Evolutionary conservation across 2,329 filamentous ascomycete species (phyloP).

Genomic region (Aureobasidium sp.): DNA sequence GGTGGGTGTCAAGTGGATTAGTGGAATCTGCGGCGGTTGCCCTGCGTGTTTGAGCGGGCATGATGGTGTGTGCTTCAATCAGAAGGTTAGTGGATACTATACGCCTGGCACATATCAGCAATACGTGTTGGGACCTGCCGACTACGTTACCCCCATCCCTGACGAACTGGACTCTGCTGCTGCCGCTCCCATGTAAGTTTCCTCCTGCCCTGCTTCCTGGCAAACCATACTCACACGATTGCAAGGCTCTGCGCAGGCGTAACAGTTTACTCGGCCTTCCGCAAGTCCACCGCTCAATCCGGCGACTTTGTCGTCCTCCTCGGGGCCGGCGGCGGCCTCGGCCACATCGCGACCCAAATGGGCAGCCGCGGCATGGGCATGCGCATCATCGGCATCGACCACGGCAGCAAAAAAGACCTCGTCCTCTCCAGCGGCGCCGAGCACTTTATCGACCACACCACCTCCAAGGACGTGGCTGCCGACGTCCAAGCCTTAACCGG

Average conservation of each 20-base stretch:
- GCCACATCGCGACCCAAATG: constrained; percentile 57
- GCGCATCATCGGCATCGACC: constrained; percentile 60
- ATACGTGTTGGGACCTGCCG: constrained; percentile 56
- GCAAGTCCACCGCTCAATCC: constrained; percentile 51
- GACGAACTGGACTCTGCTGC: constrained; percentile 51
- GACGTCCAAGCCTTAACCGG: constrained; percentile 52
- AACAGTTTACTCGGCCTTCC: constrained; percentile 59
- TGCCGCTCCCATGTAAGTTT: constrained; percentile 51
- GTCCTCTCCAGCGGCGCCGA: constrained; percentile 57
- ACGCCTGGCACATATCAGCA: constrained; percentile 65
- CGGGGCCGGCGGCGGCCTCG: constrained; percentile 38
- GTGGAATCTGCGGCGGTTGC: constrained; percentile 50
- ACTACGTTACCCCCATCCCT: constrained; percentile 65
- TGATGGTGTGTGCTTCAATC: constrained; percentile 50
- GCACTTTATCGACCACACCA: constrained; percentile 57
- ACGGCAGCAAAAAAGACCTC: constrained; percentile 57
- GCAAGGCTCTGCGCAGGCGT: constrained; percentile 55
- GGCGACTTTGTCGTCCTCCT: constrained; percentile 55
- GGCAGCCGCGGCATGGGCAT: constrained; percentile 54
- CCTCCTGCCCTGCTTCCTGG: too few species aligned
- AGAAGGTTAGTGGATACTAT: constrained; percentile 59
- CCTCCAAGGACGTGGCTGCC: constrained; percentile 42
- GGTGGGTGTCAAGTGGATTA: constrained; percentile 65
- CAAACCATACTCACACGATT: not conserved
- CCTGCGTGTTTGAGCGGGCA: constrained; percentile 47